phyloP scores from a whole-genome alignment of 805 yeast species.

The Metschnikowia reukaufii region DNA sequence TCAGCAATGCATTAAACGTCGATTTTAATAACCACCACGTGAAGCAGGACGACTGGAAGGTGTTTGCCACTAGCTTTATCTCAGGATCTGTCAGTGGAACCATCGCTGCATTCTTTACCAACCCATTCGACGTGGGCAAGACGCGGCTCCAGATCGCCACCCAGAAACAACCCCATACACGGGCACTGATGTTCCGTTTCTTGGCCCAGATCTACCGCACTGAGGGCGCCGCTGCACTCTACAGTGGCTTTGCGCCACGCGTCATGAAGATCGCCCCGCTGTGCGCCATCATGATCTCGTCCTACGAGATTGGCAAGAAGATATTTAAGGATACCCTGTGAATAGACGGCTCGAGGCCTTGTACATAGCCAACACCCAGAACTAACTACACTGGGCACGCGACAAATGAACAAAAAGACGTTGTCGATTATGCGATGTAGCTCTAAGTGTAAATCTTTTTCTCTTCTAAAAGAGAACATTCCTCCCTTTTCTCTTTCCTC shows the following conservation, averaged over 20 bases:
- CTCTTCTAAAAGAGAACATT: too few relatives aligned
- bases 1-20: conserved; percentile 24
- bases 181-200: conserved; percentile 65
- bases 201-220: conserved; percentile 58
- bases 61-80: conserved; percentile 64
- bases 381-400: too few relatives aligned
- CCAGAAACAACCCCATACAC: conserved; percentile 22
- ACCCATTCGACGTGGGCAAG: conserved; percentile 97
- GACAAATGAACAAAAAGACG: too few relatives aligned
- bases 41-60: conserved; percentile 35
- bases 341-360: background rate
- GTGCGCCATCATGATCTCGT: conserved; percentile 97
- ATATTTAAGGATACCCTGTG: conserved; percentile 28
- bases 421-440: too few relatives aligned
- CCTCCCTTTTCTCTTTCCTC: too few relatives aligned
- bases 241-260: conserved; percentile 83
- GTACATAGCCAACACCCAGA: background rate
- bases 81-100: conserved; percentile 85
- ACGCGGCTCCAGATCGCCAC: conserved; percentile 77
- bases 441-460: background rate
- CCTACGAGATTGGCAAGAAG: conserved; percentile 85
- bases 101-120: conserved; percentile 81
- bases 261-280: conserved; percentile 92
- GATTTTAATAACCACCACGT: conserved; percentile 20
- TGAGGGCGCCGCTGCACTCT: conserved; percentile 85